Conservation (phyloP, 306 rosid species). For the Begonia peltatifolia region DNA sequence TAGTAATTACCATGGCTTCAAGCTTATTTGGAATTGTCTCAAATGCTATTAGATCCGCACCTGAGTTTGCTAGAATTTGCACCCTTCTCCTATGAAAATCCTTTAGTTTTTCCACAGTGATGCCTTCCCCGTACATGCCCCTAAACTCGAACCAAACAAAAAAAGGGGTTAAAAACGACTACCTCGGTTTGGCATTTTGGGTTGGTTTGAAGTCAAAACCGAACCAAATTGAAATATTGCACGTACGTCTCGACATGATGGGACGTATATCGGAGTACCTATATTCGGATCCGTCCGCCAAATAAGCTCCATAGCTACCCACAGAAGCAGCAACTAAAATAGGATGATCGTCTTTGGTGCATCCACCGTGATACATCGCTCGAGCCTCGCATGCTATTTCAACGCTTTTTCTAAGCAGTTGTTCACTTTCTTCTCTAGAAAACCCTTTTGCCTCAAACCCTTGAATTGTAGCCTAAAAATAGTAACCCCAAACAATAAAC, state of each 20-base stretch:
- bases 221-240: no score
- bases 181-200: no score
- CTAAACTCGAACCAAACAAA: no score
- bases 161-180: no score
- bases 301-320: conserved; percentile 87
- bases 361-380: conserved; percentile 40
- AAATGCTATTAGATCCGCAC: conserved; percentile 78
- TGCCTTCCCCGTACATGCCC: conserved; percentile 59
- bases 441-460: conserved; percentile 84
- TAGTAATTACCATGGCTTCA: conserved; percentile 66
- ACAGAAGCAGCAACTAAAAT: conserved; percentile 78
- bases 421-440: conserved; percentile 50
- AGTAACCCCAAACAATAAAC: no score
- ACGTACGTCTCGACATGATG: no score
- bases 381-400: conserved; percentile 70
- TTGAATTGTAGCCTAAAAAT: conserved; percentile 67
- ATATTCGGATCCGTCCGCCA: conserved; percentile 44
- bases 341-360: conserved; percentile 48
- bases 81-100: conserved; percentile 74
- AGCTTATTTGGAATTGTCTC: conserved; percentile 78
- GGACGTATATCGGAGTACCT: conserved; percentile 6
- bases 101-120: conserved; percentile 44
- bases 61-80: conserved; percentile 55
- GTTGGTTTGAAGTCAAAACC: no score
- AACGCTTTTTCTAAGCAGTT: conserved; percentile 58